Evolutionary conservation across 1,284 basidiomycete species (phyloP), one percentile per base, ranked within the genome.

Genomic region (Apiotrichum mycotoxinovorans): DNA sequence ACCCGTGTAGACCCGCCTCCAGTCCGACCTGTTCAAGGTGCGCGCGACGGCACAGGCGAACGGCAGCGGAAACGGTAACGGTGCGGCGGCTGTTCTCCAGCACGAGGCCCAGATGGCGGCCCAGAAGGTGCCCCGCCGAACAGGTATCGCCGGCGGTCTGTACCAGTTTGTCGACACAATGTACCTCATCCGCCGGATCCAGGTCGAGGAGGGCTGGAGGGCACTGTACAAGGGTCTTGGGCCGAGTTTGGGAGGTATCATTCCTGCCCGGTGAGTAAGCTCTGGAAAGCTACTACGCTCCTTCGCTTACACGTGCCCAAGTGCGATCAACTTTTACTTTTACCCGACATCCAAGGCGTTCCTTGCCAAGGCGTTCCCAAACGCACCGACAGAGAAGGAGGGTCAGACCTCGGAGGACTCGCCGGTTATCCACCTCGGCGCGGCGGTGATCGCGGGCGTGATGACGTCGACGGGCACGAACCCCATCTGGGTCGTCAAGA

Each of bases 401-500:
- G 72, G 68, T 0, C 72, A 72, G 56, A 71, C 72, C 25, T 89
- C 93, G 1, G 77, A 84, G 59, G 92, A 97, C 76, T 92, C 90
- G 71, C 82, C 88, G 0, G 82, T 84, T 59, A 85, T 98, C 0
- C 94, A 98, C 73, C 84, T 98, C 17, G 70, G 80, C 7, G 89
- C 95, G 0, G 96, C 94, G 0, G 89, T 91, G 0, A 72, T 86
- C 5, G 95, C 95, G 0, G 82, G 81, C 66, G 79, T 98, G 62
- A 81, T 84, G 30, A 97, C 94, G 2, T 93, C 95, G 0, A 81
- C 98, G 61, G 83, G 97, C 74, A 98, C 96, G 10, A 99, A 99
- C 76, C 96, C 96, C 0, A 86, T 98, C 66, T 99, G 95, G 95
- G 91, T 98, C 14, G 89, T 99, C 60, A 92, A 97, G 79, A 95